A percentile compares a stretch with the other conserved stretches of the same genome.
phyloP scores from a whole-genome alignment of 2,329 filamentous ascomycete genomes.

The Elsinoe australis region DNA sequence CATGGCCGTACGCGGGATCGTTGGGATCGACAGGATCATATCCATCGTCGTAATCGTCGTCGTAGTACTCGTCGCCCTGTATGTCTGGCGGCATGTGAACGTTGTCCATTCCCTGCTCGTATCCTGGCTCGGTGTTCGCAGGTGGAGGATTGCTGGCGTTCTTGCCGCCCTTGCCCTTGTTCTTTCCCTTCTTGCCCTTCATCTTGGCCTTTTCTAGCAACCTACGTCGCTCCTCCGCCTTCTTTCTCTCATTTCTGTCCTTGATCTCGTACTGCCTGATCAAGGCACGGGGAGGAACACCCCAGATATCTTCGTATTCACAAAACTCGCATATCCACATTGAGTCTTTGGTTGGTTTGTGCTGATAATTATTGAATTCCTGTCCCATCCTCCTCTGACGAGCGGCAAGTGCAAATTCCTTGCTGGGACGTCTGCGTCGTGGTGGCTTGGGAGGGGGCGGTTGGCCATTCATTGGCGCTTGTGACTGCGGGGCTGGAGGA shows the following conservation, averaged over 20 bases:
- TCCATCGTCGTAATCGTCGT: constrained; percentile 20
- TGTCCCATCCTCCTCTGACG: constrained; percentile 70
- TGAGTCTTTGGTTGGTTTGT: constrained; percentile 63
- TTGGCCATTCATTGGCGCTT: constrained; percentile 33
- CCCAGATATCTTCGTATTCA: constrained; percentile 94
- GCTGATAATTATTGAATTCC: constrained; percentile 66
- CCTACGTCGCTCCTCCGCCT: constrained; percentile 76
- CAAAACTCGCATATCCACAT: constrained; percentile 97
- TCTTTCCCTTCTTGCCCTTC: constrained; percentile 84
- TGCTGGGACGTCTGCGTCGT: constrained; percentile 52
- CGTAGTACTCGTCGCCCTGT: constrained; percentile 20
- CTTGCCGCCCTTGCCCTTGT: constrained; percentile 56
- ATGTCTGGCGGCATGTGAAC: constrained; percentile 15
- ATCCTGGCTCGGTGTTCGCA: neutral
- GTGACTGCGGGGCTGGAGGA: constrained; percentile 27
- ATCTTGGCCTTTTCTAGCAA: constrained; percentile 88
- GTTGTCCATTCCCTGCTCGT: constrained; percentile 18
- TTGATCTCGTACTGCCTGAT: constrained; percentile 93
- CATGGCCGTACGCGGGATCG: constrained; percentile 14
- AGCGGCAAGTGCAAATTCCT: constrained; percentile 67
- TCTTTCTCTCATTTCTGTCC: constrained; percentile 74
- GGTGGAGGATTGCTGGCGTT: constrained; percentile 17
- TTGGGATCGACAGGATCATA: constrained; percentile 18
- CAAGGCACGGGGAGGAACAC: constrained; percentile 71
- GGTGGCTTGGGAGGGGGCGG: constrained; percentile 51